These are phyloP conservation scores for Sugiyamaella smithiae DNA, from an alignment of 805 yeast species.

Conservation along the genomic window DNA sequence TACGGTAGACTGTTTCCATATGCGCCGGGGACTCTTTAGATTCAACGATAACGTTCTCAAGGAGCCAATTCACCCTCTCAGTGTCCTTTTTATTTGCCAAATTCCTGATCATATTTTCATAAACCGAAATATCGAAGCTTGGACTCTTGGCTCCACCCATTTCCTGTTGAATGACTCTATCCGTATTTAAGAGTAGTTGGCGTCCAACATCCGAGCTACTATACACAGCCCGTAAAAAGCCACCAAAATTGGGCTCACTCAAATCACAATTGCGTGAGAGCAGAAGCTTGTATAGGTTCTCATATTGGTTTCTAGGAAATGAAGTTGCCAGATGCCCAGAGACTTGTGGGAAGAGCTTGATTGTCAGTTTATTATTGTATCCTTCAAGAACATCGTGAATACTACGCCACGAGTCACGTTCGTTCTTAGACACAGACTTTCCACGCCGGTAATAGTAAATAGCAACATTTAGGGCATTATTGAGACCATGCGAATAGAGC, in stretches of 20 bases:
- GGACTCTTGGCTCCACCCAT: not conserved
- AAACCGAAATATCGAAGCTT: constrained; percentile 10
- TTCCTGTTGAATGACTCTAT: constrained; percentile 1
- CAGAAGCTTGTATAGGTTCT: constrained; percentile 17
- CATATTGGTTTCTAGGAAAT: constrained; percentile 15
- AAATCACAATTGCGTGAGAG: constrained; percentile 14
- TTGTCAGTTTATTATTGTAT: constrained; percentile 9
- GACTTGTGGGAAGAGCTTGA: constrained; percentile 15
- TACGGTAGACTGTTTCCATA: constrained; percentile 9
- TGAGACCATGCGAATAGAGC: constrained; percentile 15
- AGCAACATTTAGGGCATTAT: constrained; percentile 19
- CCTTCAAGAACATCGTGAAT: constrained; percentile 9
- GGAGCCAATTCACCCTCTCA: constrained; percentile 13
- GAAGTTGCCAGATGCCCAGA: constrained; percentile 11
- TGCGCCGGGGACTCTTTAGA: not conserved
- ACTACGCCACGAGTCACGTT: no score
- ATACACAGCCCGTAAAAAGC: constrained; percentile 11
- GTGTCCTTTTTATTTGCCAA: constrained; percentile 14
- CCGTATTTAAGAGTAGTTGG: constrained; percentile 10
- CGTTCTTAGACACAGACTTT: no score
- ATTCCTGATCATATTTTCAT: constrained; percentile 11
- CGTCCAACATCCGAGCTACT: constrained; percentile 16
- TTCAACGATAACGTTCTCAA: constrained; percentile 16
- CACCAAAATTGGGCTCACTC: not conserved
- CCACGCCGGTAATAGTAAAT: constrained; percentile 8